Evolutionary conservation across 139 green algal species (phyloP), one percentile per base, ranked within the genome.

Genomic region (Coccomyxa sp.): DNA sequence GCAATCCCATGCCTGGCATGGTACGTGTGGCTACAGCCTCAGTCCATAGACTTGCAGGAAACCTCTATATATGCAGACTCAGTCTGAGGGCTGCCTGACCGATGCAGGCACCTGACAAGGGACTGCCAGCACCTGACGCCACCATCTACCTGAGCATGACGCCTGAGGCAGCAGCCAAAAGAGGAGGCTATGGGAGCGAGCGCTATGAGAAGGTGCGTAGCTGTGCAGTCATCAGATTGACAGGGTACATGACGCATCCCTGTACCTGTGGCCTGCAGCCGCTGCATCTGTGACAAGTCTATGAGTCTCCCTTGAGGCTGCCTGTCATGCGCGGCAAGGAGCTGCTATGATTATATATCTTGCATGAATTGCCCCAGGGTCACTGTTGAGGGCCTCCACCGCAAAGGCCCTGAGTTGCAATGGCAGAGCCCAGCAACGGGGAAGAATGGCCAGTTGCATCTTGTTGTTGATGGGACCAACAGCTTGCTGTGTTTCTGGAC

Each of bases 131-230:
- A 16, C 94, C 96, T 0, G 96, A 99, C 79, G 78, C 91, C 8
- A 85, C 97, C 2, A 78, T 98, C 24, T 97, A 93, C 80, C 81
- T 99, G 39, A 18, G 89, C 5, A 70, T 98, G 0, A 77, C 79
- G 9, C 68, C 83, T 2, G 90, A 93, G 55, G 85, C 75, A 29
- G 90, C 90, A 16, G 86, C 82, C 16, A 71, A 70, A 5, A 73
- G 96, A 1, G 92, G 89, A 7, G 94, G 94, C 12, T 99, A 91
- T 74, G 96, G 96, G 0, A 77, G 90, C 70, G 96, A 99, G 84
- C 83, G 95, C 5, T 99, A 97, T 79, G 94, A 97, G 81, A 39
- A 38, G 37, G 55, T 35, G 41, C 41, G 44, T 22, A 18, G 22
- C 4, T 64, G 22, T 18, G 27, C 22, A 64, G 18, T 31, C 27